Percentiles rank a stretch among this genome's conserved stretches.
Evolutionary conservation across 2,329 filamentous ascomycete species (phyloP).

Genomic region (Apiospora malaysiana): DNA sequence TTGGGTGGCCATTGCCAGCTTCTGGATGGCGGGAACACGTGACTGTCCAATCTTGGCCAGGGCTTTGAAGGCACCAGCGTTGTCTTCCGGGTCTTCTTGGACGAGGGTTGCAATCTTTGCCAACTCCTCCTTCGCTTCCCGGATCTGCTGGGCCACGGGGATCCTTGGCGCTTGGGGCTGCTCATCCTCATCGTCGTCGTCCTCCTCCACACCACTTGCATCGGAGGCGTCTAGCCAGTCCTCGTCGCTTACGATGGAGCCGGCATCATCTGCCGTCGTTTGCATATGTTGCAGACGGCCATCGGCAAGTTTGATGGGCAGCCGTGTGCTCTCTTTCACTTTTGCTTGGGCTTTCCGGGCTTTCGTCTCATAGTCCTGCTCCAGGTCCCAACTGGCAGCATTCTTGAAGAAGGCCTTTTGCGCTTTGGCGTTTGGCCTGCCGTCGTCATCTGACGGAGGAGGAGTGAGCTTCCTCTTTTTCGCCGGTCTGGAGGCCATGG

Average conservation of each 20-base stretch:
- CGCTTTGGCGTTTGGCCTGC: constrained; percentile 43
- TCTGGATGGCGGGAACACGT: constrained; percentile 75
- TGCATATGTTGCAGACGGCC: constrained; percentile 71
- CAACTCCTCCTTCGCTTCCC: constrained; percentile 89
- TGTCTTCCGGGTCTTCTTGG: constrained; percentile 93
- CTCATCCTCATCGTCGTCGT: constrained; percentile 47
- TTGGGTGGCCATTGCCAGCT: constrained; percentile 85
- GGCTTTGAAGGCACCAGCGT: constrained; percentile 78
- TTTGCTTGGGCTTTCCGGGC: constrained; percentile 78
- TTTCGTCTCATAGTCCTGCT: constrained; percentile 86
- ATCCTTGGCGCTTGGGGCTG: constrained; percentile 65
- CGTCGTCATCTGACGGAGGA: constrained; percentile 53
- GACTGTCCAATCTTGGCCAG: constrained; percentile 77
- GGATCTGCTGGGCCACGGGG: constrained; percentile 78
- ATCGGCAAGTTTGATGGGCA: constrained; percentile 87
- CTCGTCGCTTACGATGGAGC: constrained; percentile 62
- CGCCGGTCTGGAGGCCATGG: constrained; percentile 55
- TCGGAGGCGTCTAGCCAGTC: constrained; percentile 70
- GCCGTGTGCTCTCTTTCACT: constrained; percentile 71
- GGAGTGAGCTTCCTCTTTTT: constrained; percentile 67
- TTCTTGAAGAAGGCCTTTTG: constrained; percentile 73
- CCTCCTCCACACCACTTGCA: constrained; percentile 55
- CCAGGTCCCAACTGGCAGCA: constrained; percentile 85
- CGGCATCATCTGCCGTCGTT: constrained; percentile 63
- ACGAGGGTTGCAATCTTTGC: constrained; percentile 80